Evolutionary conservation across 345 rosid species (phyloP), one percentile per base, ranked within the genome.

Genomic region (Linum lewisii): DNA sequence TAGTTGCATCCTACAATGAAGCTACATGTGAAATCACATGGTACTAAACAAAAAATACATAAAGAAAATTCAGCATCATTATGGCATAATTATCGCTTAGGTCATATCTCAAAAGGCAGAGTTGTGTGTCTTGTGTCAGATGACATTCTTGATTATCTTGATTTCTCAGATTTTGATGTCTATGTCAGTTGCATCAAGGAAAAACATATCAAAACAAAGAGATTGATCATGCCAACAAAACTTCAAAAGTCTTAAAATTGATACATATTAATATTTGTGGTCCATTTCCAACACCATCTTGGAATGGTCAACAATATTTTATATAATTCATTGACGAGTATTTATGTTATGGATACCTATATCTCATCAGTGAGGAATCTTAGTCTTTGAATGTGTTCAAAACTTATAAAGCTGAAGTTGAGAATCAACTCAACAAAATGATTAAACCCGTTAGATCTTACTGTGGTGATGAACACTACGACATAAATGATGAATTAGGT

Each of bases 271-370:
- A 62, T 25, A n/a, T n/a, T n/a, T n/a, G n/a, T n/a, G n/a, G n/a
- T n/a, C n/a, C n/a, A n/a, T n/a, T n/a, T n/a, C n/a, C 42, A 22
- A 47, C 3, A 1, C 0, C 62, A 21, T 45, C 58, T 21, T 61
- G 25, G 66, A 61, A 56, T 55, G 58, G 66, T 10, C 29, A 68
- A 45, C 3, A 49, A 6, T 68, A 45, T 9, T 68, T 67, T 32
- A 34, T 62, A 1, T 24, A n/a, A 24, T 66, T 53, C 16, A 60
- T 54, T 24, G 42, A 60, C 9, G 34, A 60, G 19, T 60, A 53
- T 2, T 66, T 50, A 7, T 4, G 65, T 3, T 66, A 52, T 24
- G 47, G 60, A 4, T 66, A 53, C 10, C 16, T 59, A 19, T 66
- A 60, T 14, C 16, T 25, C 1, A 38, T 53, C 0, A 16, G 44